Conservation (phyloP, 2,329 filamentous ascomycete genomes). For the Monascus ruber region DNA sequence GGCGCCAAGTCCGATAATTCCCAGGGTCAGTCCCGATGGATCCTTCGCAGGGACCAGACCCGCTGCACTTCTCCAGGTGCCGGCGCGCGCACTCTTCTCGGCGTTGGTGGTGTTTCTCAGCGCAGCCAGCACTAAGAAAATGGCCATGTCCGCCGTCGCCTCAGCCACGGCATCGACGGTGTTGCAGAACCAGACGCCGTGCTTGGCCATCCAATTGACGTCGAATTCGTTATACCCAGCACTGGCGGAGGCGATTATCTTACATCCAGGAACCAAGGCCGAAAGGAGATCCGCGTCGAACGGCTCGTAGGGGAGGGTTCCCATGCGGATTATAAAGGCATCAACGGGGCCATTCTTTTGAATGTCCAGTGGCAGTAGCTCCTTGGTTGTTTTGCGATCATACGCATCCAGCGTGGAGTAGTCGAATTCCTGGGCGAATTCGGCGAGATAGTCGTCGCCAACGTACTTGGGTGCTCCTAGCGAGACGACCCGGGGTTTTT, state of each 20-base stretch:
- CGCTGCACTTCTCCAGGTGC: conserved; percentile 24
- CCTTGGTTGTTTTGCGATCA: too few relatives aligned
- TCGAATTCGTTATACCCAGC: conserved; percentile 41
- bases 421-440: too few relatives aligned
- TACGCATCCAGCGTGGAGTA: too few relatives aligned
- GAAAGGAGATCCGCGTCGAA: conserved; percentile 37
- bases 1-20: conserved; percentile 39
- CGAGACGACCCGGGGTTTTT: too few relatives aligned
- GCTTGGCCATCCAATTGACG: conserved; percentile 31
- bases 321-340: conserved; percentile 26
- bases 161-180: conserved; percentile 43
- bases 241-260: conserved; percentile 37
- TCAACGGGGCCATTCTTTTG: too few relatives aligned
- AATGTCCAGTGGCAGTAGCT: too few relatives aligned
- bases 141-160: conserved; percentile 41
- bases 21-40: conserved; percentile 35
- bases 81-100: conserved; percentile 27
- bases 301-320: conserved; percentile 38
- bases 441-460: too few relatives aligned
- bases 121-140: conserved; percentile 37
- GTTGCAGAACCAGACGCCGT: conserved; percentile 44
- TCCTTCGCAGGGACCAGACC: conserved; percentile 28
- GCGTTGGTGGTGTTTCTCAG: conserved; percentile 36
- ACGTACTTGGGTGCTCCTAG: too few relatives aligned
- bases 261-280: conserved; percentile 30